Percentiles rank a stretch among this genome's conserved stretches.
Evolutionary conservation across 495 filamentous ascomycete species (phyloP).

Genomic region (Penicillium mononematosum): DNA sequence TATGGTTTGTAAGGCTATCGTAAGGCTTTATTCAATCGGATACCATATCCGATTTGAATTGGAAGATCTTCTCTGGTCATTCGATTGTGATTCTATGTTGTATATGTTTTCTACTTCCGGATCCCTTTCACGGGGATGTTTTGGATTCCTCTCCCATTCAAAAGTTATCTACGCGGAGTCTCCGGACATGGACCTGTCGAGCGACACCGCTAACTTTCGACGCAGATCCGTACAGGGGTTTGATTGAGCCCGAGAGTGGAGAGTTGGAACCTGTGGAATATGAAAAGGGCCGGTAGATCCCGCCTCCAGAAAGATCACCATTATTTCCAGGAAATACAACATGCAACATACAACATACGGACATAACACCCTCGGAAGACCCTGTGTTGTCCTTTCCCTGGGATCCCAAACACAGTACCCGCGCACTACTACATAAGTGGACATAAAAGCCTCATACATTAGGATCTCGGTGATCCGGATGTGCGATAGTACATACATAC

Average conservation of each 20-base stretch:
- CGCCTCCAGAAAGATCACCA: constrained; percentile 1
- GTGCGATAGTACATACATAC: background rate
- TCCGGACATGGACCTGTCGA: constrained; percentile 5
- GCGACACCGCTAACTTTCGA: background rate
- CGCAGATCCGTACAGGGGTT: constrained; percentile 9
- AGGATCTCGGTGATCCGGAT: background rate
- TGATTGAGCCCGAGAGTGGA: background rate
- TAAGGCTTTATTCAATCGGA: background rate
- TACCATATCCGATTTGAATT: constrained; percentile 3
- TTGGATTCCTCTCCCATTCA: background rate
- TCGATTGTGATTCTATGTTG: too few relatives aligned
- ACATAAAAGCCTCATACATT: background rate
- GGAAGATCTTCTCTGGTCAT: background rate
- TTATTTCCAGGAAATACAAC: background rate
- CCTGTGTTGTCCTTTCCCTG: background rate
- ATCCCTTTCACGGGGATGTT: background rate
- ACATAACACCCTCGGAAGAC: background rate
- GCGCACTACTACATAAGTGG: constrained; percentile 1
- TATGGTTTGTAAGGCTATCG: background rate
- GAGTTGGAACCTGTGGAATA: background rate
- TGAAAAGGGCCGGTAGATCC: constrained; percentile 13
- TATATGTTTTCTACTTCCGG: too few relatives aligned
- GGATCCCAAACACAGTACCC: background rate
- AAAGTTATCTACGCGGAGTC: background rate
- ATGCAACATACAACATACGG: background rate